Percentiles rank a stretch among this genome's conserved stretches.
Evolutionary conservation across 176 grass and related monocot species (phyloP).

Genomic region (Oryza brachyantha): DNA sequence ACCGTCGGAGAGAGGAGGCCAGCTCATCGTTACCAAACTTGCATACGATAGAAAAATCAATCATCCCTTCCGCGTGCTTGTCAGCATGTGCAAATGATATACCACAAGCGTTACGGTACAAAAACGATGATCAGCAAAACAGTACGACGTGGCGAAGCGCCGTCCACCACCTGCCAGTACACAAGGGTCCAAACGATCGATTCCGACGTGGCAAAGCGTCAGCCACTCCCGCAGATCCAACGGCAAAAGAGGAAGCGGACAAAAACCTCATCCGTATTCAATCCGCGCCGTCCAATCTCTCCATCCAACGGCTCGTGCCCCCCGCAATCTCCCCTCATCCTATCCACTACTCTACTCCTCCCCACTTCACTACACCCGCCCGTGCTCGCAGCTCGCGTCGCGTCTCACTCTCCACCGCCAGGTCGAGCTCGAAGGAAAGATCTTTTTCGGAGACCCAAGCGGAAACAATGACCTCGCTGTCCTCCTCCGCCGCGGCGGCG

Average conservation of each 20-base stretch:
- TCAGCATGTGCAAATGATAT: not conserved
- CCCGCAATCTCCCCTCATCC: constrained; percentile 53
- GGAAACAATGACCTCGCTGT: constrained; percentile 67
- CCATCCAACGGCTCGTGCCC: constrained; percentile 34
- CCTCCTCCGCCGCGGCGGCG: constrained; percentile 45
- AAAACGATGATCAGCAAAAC: not conserved
- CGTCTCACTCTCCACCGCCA: not conserved
- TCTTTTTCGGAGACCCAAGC: not conserved
- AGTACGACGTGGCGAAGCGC: constrained; percentile 23
- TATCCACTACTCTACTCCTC: constrained; percentile 48
- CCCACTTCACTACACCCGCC: constrained; percentile 13
- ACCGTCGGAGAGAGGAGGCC: too few species aligned
- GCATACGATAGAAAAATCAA: not conserved
- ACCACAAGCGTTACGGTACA: not conserved
- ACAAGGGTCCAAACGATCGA: constrained; percentile 19
- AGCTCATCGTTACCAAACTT: too few species aligned
- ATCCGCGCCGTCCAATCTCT: constrained; percentile 25
- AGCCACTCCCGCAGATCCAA: constrained; percentile 16
- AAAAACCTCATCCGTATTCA: constrained; percentile 61
- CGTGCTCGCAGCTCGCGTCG: constrained; percentile 23
- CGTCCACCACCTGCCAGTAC: not conserved
- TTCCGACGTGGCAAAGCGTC: constrained; percentile 42
- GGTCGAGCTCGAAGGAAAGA: constrained; percentile 26
- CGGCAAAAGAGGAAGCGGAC: constrained; percentile 33
- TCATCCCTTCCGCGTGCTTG: not conserved